Percentiles rank a stretch among this genome's conserved stretches.
These are phyloP conservation scores for Lavandula angustifolia DNA, from an alignment of 257 asterid species.

Conservation along the genomic window DNA sequence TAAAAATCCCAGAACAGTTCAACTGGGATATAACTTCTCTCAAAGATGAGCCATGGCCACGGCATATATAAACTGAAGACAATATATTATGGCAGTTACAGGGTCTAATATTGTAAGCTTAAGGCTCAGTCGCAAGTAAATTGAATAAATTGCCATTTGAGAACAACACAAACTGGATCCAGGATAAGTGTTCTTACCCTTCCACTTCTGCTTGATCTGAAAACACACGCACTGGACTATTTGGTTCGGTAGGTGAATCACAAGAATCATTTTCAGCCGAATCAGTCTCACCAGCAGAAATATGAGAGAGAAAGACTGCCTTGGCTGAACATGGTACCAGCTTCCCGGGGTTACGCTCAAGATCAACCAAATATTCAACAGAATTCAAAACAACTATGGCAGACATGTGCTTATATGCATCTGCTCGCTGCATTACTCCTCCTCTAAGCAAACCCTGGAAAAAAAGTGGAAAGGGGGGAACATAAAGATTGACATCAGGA, in stretches of 20 bases:
- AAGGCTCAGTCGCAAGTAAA: not conserved
- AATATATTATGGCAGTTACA: conserved; percentile 31
- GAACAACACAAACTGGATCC: conserved; percentile 20
- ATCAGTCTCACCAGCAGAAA: conserved; percentile 72
- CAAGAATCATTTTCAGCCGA: conserved; percentile 77
- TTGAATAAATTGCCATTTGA: not conserved
- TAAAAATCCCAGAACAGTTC: not conserved
- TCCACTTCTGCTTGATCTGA: conserved; percentile 65
- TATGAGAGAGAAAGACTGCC: conserved; percentile 67
- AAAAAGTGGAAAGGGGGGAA: not conserved
- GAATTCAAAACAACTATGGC: conserved; percentile 70
- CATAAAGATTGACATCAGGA: not conserved
- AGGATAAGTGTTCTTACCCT: conserved; percentile 50
- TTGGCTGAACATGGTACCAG: conserved; percentile 66
- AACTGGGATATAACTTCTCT: not conserved
- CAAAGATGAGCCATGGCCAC: conserved; percentile 31
- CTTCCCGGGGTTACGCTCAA: conserved; percentile 80
- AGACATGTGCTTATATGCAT: conserved; percentile 72
- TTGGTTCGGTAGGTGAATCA: conserved; percentile 81
- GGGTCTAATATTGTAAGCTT: not conserved
- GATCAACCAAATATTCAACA: conserved; percentile 78
- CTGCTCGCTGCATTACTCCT: conserved; percentile 61
- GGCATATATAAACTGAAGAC: conserved; percentile 31
- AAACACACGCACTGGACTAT: conserved; percentile 68
- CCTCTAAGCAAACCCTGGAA: conserved; percentile 74